Conservation (phyloP, 352 stramenopile species). For the Phytopythium ostracodes region DNA sequence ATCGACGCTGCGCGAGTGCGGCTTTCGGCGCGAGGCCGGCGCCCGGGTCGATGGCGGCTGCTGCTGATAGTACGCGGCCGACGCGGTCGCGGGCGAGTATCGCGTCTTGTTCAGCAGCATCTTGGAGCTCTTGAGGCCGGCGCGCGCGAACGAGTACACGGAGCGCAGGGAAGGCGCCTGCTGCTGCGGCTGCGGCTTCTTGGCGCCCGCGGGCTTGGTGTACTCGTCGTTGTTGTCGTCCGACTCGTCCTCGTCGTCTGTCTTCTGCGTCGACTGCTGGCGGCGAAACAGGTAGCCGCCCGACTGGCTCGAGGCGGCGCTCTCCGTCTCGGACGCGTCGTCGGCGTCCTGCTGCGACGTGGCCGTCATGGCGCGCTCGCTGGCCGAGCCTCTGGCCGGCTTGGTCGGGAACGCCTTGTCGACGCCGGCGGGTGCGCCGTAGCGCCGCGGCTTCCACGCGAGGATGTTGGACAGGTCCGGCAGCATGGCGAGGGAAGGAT, state of each 20-base stretch:
- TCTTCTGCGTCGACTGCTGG: constrained; percentile 30
- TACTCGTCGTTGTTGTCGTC: constrained; percentile 6
- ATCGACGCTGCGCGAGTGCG: constrained; percentile 27
- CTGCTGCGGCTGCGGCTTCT: background rate
- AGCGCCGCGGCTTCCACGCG: constrained; percentile 26
- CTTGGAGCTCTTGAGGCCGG: constrained; percentile 25
- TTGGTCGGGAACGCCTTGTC: constrained; percentile 9
- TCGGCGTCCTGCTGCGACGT: constrained; percentile 40
- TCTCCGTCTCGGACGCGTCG: constrained; percentile 60
- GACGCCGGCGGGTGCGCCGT: background rate
- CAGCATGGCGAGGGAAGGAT: constrained; percentile 14
- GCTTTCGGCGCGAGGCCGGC: constrained; percentile 6
- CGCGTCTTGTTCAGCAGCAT: constrained; percentile 40
- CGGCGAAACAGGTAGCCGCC: constrained; percentile 13
- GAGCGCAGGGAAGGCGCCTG: constrained; percentile 16
- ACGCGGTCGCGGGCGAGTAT: constrained; percentile 6
- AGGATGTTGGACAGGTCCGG: constrained; percentile 29
- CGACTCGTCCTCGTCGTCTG: constrained; percentile 21
- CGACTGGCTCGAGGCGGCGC: constrained; percentile 33
- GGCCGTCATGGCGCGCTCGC: constrained; percentile 30
- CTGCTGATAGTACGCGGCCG: constrained; percentile 7
- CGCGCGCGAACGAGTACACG: constrained; percentile 55
- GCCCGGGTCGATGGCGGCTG: constrained; percentile 12
- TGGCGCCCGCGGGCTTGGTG: background rate
- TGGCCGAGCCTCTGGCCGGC: background rate